These are phyloP conservation scores for Camellia lanceoleosa DNA, from an alignment of 148 eudicot species.

Conservation along the genomic window DNA sequence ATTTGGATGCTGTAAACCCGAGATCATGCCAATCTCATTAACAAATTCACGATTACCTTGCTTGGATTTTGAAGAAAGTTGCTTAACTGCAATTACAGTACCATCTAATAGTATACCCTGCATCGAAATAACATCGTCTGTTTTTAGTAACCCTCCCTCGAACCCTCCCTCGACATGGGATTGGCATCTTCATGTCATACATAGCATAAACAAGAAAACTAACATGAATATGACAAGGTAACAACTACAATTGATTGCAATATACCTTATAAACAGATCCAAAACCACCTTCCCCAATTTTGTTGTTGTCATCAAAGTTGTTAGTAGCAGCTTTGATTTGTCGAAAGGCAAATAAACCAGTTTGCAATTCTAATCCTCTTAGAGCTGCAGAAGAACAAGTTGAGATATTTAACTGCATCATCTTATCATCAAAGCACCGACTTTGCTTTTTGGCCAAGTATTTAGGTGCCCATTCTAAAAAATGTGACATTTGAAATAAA, in stretches of 20 bases:
- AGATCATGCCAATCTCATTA: constrained; percentile 49
- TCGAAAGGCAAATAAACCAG: constrained; percentile 51
- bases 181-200: neutral
- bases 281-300: constrained; percentile 72
- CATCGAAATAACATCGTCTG: neutral
- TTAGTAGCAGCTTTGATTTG: constrained; percentile 70
- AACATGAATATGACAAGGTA: neutral
- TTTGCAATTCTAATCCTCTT: constrained; percentile 52
- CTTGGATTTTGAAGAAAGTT: constrained; percentile 43
- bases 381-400: constrained; percentile 35
- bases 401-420: neutral
- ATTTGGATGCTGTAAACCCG: constrained; percentile 44
- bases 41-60: constrained; percentile 49
- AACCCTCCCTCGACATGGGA: neutral
- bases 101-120: constrained; percentile 48
- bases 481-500: neutral
- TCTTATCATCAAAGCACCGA: neutral
- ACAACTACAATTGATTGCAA: neutral
- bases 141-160: neutral
- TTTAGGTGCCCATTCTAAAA: neutral
- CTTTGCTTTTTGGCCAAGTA: neutral
- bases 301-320: constrained; percentile 46
- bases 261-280: constrained; percentile 70
- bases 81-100: constrained; percentile 44
- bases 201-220: neutral